Conservation (phyloP, 768 basidiomycete genomes). For the Floccularia luteovirens region DNA sequence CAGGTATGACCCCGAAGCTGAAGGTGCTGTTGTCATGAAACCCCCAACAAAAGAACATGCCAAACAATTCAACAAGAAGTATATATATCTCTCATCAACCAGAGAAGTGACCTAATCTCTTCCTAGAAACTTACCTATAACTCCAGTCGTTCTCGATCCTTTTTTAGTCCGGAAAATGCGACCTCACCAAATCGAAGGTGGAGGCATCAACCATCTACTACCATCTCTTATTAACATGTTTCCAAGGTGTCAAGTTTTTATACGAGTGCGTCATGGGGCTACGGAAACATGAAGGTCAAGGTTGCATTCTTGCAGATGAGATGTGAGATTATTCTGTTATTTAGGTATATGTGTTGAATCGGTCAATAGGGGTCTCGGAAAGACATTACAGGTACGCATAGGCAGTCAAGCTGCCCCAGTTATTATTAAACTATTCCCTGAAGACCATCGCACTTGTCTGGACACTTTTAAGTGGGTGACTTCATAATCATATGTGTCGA, state of each 20-base stretch:
- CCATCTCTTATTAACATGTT: neutral
- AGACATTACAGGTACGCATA: slow-evolving; percentile 66
- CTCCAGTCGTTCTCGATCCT: slow-evolving; percentile 88
- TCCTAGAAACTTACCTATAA: slow-evolving; percentile 50
- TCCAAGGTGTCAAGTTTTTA: slow-evolving; percentile 73
- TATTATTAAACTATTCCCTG: neutral
- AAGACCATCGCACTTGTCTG: slow-evolving; percentile 90
- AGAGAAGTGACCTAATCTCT: slow-evolving; percentile 4
- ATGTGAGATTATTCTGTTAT: slow-evolving; percentile 43
- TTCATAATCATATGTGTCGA: neutral
- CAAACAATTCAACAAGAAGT: slow-evolving; percentile 68
- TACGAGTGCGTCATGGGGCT: slow-evolving; percentile 97
- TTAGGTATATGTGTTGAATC: slow-evolving; percentile 4
- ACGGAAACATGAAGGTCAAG: slow-evolving; percentile 83
- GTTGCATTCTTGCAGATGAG: slow-evolving; percentile 95
- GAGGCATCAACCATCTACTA: neutral
- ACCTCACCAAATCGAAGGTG: slow-evolving; percentile 87
- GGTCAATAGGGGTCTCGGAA: slow-evolving; percentile 80
- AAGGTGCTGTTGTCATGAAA: slow-evolving; percentile 84
- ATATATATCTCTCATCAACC: slow-evolving; percentile 1
- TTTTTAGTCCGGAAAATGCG: slow-evolving; percentile 69
- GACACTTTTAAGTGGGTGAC: slow-evolving; percentile 77
- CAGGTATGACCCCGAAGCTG: slow-evolving; percentile 72
- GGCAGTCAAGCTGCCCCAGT: neutral
- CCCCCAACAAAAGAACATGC: slow-evolving; percentile 62